Evolutionary conservation across 2,329 filamentous ascomycete species (phyloP).

Genomic region (Camptophora hylomeconis): DNA sequence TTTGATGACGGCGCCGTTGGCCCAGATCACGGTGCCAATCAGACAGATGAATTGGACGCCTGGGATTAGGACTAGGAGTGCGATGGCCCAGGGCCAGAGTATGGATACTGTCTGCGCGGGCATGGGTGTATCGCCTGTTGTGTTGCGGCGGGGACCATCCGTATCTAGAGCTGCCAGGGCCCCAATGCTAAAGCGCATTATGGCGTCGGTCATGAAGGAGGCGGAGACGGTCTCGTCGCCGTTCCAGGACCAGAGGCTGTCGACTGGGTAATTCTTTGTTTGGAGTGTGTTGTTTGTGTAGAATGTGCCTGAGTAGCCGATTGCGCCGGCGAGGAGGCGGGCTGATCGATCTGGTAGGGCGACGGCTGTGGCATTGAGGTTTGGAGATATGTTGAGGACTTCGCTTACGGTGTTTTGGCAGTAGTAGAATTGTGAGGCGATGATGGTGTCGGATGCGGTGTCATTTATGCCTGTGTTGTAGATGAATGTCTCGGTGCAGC

Average conservation of each 20-base stretch:
- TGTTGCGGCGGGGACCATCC: conserved; percentile 28
- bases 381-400: conserved; percentile 3
- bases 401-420: conserved; percentile 14
- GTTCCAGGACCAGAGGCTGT: conserved; percentile 3
- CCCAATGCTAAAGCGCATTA: conserved; percentile 13
- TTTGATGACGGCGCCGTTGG: conserved; percentile 16
- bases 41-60: conserved; percentile 11
- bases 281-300: conserved; percentile 4
- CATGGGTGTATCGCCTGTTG: conserved; percentile 77
- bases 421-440: conserved; percentile 8
- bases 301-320: conserved; percentile 12
- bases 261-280: conserved; percentile 2
- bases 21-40: conserved; percentile 13
- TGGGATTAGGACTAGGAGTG: conserved; percentile 13
- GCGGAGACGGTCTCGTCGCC: neutral
- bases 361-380: conserved; percentile 1
- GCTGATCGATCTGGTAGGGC: conserved; percentile 9
- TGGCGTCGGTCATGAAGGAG: conserved; percentile 4
- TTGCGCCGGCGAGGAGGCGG: conserved; percentile 13
- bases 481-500: conserved; percentile 13
- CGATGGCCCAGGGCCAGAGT: conserved; percentile 27
- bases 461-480: conserved; percentile 11
- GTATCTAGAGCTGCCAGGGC: conserved; percentile 16
- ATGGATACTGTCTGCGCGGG: conserved; percentile 79
- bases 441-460: conserved; percentile 1